phyloP scores from a whole-genome alignment of 2,329 filamentous ascomycete species.

The Trichoderma guizhouense region DNA sequence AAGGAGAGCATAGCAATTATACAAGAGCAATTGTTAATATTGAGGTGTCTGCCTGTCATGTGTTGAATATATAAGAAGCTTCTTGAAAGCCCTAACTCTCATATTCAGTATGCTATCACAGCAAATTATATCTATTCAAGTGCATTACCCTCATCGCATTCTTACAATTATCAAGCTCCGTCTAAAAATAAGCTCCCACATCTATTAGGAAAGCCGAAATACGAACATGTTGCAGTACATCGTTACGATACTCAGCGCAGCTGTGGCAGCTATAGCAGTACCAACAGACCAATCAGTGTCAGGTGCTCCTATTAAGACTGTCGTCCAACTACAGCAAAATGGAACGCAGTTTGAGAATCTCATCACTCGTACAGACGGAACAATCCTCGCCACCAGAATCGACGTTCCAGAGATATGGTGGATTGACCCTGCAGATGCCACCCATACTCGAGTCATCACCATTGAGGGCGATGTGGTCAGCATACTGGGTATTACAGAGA shows the following conservation, averaged over 20 bases:
- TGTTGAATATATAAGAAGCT: background rate
- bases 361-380: background rate
- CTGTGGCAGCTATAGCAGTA: background rate
- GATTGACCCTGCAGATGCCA: background rate
- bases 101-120: background rate
- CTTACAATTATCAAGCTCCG: background rate
- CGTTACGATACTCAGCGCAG: background rate
- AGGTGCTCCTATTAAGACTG: background rate
- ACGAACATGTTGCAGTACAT: background rate
- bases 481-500: background rate
- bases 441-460: background rate
- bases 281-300: background rate
- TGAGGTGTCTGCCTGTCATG: background rate
- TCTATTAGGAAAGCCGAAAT: background rate
- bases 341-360: background rate
- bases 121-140: background rate
- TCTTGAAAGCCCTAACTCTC: background rate
- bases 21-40: background rate
- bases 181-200: background rate
- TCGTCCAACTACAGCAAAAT: background rate
- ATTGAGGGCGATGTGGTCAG: background rate
- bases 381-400: background rate
- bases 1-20: background rate
- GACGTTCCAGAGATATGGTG: background rate
- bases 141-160: accelerated